Evolutionary conservation across 371 early-diverging fungal species (phyloP), one percentile per base, ranked within the genome.

Genomic region (Phascolomyces articulosus): DNA sequence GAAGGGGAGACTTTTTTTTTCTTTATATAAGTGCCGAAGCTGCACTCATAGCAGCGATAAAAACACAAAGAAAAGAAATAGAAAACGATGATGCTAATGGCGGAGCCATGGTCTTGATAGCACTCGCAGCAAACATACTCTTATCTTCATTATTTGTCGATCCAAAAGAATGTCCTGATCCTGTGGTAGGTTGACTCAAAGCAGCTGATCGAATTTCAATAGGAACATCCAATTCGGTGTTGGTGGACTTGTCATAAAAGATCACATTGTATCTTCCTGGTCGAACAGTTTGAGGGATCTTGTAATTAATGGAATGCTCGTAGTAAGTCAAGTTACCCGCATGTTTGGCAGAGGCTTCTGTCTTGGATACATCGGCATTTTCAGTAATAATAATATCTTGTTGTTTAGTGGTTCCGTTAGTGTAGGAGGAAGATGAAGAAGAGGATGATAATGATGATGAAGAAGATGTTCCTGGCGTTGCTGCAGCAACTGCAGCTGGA

Each of bases 181-280:
- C 40, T 3, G 54, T 28, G 13, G 2, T 38, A 47, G 62, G 40
- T 38, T 54, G 20, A n/a, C 4, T 40, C 15, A 71, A 10, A 24
- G 81, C 75, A 38, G 71, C 75, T 23, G 80, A 67, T 40, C 72
- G 71, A 49, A 82, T 71, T n/a, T 68, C 68, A 24, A 82, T 77
- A 29, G 82, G 82, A 24, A 82, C 67, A 58, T 65, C 53, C 6
- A 71, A 47, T 16, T 74, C 63, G 16, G 74, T 72, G 34, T 69
- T 66, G 34, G 77, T 82, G 7, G 66, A 67, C 24, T 66, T 44
- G 54, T 77, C 73, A n/a, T 67, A 48, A 55, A 82, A 78, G 20
- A 75, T 60, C 27, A 82, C 82, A 31, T 82, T 75, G 64, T 82
- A 82, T 10, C 49, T 54, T n/a, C 82, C 82, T 21, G 71, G 70